Percentiles rank a stretch among this genome's conserved stretches.
Evolutionary conservation across 2,329 filamentous ascomycete genomes (phyloP).

Genomic region (Fusarium piperis): DNA sequence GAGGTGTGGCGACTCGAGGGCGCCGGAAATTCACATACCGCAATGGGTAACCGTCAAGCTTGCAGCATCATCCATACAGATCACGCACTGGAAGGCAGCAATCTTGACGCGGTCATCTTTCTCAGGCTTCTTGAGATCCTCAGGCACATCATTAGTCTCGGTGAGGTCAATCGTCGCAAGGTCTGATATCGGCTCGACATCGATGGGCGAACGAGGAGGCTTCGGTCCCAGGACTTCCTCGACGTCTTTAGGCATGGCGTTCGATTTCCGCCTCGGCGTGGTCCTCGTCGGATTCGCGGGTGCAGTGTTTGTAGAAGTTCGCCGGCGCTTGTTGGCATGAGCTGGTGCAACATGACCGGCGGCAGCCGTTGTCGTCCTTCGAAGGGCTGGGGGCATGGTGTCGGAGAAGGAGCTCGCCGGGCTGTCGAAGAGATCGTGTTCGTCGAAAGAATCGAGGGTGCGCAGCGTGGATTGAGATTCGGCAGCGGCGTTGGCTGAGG

Average conservation of each 20-base stretch:
- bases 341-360: slow-evolving; percentile 14
- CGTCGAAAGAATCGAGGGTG: slow-evolving; percentile 44
- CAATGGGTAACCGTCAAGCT: slow-evolving; percentile 72
- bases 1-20: background rate
- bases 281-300: slow-evolving; percentile 5
- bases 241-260: slow-evolving; percentile 20
- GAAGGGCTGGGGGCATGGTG: slow-evolving; percentile 41
- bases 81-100: slow-evolving; percentile 69
- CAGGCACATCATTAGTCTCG: slow-evolving; percentile 55
- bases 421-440: slow-evolving; percentile 39
- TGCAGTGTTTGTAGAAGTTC: slow-evolving; percentile 26
- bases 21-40: slow-evolving; percentile 58
- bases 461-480: slow-evolving; percentile 42
- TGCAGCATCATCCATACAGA: slow-evolving; percentile 72
- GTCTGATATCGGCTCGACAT: slow-evolving; percentile 31
- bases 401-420: slow-evolving; percentile 44
- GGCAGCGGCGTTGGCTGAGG: slow-evolving; percentile 31
- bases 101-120: slow-evolving; percentile 63
- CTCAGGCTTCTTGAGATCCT: slow-evolving; percentile 55
- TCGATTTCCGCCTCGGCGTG: slow-evolving; percentile 14
- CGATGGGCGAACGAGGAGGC: slow-evolving; percentile 18
- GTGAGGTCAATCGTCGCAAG: slow-evolving; percentile 49
- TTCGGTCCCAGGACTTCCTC: slow-evolving; percentile 44
- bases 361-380: slow-evolving; percentile 28
- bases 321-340: slow-evolving; percentile 42